Base-by-base conservation (phyloP, 768 basidiomycete genomes). In the Phanerochaete carnosa region DNA sequence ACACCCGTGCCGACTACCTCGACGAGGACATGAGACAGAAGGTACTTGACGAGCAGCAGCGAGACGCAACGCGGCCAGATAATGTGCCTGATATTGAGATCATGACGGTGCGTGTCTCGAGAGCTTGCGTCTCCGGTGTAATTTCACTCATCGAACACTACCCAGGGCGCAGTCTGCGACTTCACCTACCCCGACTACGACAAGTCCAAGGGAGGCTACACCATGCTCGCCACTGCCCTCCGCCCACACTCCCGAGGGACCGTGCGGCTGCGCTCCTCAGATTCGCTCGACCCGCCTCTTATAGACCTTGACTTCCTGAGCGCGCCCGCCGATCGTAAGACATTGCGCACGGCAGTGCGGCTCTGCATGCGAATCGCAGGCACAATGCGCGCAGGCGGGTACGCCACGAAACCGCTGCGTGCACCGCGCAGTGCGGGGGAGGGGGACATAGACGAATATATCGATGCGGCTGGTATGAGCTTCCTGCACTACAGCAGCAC, bases 401-500 rank as follows among this genome's bases (percentile, higher is more conserved):
- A 54, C 32, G 32, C 52, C 16, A 22, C n/a, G 7, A 22, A 4
- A 6, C 30, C 28, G 16, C 22, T 54, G 16, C 3, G 2, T 15
- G 52, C 32, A 1, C 52, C 52, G n/a, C 15, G 11, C 28, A 30
- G 28, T 16, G n/a, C 19, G 19, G 19, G 15, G 7, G 54, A 43
- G 22, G 54, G 7, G n/a, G 59, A 55, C 9, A 43, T 64, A 29
- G 65, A 66, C 47, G 22, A 28, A 29, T 66, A 62, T 63, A 56
- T 64, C 39, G 51, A 46, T 7, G 25, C 16, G 51, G 29, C 58
- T 33, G 25, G 47, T 9, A 29, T 52, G 11, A 62, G 61, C 43
- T 46, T 32, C 50, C 59, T 50, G 26, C 71, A 73, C 56, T 67
- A 66, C 32, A 57, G 63, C n/a, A 66, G 78, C 13, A 76, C 79